Base-by-base conservation (phyloP, 345 rosid species). In the Lepidium aucheri region DNA sequence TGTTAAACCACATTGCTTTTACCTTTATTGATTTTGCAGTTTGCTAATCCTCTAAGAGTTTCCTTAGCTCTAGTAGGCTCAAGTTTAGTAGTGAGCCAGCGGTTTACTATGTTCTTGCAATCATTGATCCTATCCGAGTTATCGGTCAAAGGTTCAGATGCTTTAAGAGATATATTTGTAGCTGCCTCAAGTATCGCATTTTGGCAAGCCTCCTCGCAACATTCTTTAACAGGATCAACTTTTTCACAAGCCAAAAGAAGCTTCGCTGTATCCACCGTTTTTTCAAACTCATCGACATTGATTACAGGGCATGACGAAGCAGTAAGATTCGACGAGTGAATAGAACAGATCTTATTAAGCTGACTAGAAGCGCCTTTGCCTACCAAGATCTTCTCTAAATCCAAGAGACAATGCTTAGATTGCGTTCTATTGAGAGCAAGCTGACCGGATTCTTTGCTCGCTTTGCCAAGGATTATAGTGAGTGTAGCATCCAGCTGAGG, bases 1-100 rank as follows among this genome's bases (percentile, higher is more conserved):
- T 8, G 35, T 42, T 14, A 10, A 50, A 50, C 4, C 14, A 2
- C 2, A 53, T 32, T 45, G 40, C 47, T 75, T 76, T 76, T 56
- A 94, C 99, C 95, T 80, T 76, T 83, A 63, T 94, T 94, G 40
- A 90, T 84, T 33, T 86, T 83, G 82, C 99, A 94, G 76, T 86
- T 88, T 9, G 97, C 83, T 72, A 94, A 74, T 43, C 86, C 83
- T 81, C 99, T 81, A 26, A 88, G 90, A 69, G 88, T 84, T 75
- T 85, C 83, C 78, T 86, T 90, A 24, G 90, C 90, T 14, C 36
- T 79, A 34, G 79, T 74, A 77, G 79, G 76, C 32, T 78, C 86
- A 9, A 93, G 83, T 69, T 88, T 88, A 74, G 95, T 82, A 43
- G 95, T 86, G 38, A 93, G 76, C 97, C 97, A 90, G n/a, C 97